Percentiles rank a stretch among this genome's conserved stretches.
These are phyloP conservation scores for Candida easanensis DNA, from an alignment of 805 yeast species.

Conservation along the genomic window DNA sequence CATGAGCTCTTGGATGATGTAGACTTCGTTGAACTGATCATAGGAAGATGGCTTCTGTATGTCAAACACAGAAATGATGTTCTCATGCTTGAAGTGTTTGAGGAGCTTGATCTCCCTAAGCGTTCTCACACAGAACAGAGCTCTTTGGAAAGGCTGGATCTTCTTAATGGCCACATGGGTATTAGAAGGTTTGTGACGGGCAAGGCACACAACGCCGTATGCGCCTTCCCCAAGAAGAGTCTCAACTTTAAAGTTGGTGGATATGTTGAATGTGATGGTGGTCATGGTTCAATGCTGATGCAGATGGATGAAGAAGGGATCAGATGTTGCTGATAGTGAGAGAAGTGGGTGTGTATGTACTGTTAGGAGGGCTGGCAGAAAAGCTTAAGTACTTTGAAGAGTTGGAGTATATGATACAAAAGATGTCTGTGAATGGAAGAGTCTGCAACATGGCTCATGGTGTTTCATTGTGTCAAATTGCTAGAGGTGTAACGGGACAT, in stretches of 20 bases:
- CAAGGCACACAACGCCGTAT: conserved; percentile 91
- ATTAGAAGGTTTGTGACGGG: conserved; percentile 79
- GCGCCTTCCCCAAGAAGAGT: conserved; percentile 95
- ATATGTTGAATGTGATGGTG: conserved; percentile 66
- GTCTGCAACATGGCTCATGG: no score
- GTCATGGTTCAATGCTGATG: conserved; percentile 1
- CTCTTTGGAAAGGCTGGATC: conserved; percentile 86
- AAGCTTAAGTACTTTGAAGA: background rate
- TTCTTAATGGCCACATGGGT: conserved; percentile 94
- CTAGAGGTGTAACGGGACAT: background rate
- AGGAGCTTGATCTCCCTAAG: conserved; percentile 84
- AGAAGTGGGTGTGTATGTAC: no score
- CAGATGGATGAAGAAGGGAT: no score
- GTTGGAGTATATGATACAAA: background rate
- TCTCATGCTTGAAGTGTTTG: conserved; percentile 90
- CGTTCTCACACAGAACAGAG: conserved; percentile 86
- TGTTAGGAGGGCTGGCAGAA: background rate
- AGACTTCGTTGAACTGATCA: conserved; percentile 81
- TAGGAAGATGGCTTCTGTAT: conserved; percentile 79
- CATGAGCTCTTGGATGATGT: conserved; percentile 84
- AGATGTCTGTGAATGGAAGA: background rate
- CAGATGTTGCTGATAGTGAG: background rate
- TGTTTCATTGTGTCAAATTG: background rate
- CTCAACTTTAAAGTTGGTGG: conserved; percentile 80
- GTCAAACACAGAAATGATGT: conserved; percentile 85